Evolutionary conservation across 495 filamentous ascomycete genomes (phyloP).

Genomic region (Massariosphaeria phaeospora): DNA sequence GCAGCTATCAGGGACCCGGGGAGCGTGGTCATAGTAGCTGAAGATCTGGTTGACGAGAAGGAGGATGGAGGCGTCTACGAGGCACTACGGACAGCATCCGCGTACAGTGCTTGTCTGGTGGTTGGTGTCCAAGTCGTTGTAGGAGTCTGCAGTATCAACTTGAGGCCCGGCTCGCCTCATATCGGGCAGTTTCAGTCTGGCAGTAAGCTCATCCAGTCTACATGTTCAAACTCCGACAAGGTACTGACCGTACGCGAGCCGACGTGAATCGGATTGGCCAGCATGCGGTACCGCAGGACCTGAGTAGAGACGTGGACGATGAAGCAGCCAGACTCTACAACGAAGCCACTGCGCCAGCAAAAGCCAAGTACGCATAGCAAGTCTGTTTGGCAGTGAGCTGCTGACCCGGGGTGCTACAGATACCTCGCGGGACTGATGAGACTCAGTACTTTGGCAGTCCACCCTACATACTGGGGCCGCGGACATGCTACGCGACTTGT

Average conservation of each 20-base stretch:
- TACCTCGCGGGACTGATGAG: constrained; percentile 21
- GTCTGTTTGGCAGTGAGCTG: background rate
- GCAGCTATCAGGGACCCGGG: constrained; percentile 14
- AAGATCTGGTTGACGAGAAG: constrained; percentile 1
- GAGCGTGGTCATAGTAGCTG: constrained; percentile 19
- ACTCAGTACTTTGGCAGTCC: constrained; percentile 25
- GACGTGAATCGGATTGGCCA: background rate
- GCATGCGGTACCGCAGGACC: background rate
- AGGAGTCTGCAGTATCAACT: constrained; percentile 19
- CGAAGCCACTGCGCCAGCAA: constrained; percentile 17
- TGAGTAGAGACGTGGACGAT: constrained; percentile 6
- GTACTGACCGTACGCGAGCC: constrained; percentile 9
- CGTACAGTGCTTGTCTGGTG: background rate
- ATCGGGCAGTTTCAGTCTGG: constrained; percentile 8
- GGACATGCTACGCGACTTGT: constrained; percentile 23
- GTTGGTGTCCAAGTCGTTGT: constrained; percentile 8
- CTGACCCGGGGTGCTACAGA: constrained; percentile 1
- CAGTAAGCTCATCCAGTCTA: constrained; percentile 9
- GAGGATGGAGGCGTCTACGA: constrained; percentile 12
- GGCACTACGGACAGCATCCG: constrained; percentile 5
- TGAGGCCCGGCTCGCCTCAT: constrained; percentile 10
- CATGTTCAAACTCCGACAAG: constrained; percentile 1
- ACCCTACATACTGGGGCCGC: constrained; percentile 28
- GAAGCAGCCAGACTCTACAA: constrained; percentile 5
- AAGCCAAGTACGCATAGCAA: constrained; percentile 9